phyloP scores from a whole-genome alignment of 1,284 basidiomycete species.

The Papiliotrema flavescens region DNA sequence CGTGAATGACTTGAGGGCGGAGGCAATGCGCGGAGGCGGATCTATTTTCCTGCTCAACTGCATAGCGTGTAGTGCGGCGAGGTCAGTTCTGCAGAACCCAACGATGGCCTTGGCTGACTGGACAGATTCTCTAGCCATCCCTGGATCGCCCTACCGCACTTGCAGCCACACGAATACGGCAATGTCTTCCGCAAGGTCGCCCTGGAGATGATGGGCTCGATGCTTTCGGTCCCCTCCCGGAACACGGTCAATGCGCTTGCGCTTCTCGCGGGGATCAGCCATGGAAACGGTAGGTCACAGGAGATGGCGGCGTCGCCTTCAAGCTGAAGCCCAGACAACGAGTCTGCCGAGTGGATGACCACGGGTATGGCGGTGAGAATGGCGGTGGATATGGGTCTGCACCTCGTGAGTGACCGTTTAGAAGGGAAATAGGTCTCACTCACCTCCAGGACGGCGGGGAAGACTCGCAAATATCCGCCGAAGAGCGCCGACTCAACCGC shows the following conservation, averaged over 20 bases:
- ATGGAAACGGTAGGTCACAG: constrained; percentile 21
- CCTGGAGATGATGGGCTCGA: constrained; percentile 25
- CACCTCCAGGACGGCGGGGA: not conserved
- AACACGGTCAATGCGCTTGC: constrained; percentile 27
- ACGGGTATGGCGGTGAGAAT: constrained; percentile 33
- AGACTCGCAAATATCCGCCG: constrained; percentile 1
- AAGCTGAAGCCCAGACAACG: constrained; percentile 14
- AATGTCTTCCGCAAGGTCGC: constrained; percentile 24
- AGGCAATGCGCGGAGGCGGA: constrained; percentile 16
- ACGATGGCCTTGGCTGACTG: not conserved
- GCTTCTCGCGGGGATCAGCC: constrained; percentile 24
- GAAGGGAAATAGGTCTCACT: not conserved
- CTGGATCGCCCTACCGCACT: constrained; percentile 20
- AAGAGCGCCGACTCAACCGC: constrained; percentile 19
- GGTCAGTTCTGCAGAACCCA: constrained; percentile 7
- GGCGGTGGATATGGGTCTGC: constrained; percentile 28
- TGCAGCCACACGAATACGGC: constrained; percentile 28
- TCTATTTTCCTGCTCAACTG: constrained; percentile 24
- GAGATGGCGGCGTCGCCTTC: not conserved
- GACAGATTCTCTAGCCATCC: constrained; percentile 25
- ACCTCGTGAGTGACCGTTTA: constrained; percentile 7
- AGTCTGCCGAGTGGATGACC: constrained; percentile 32
- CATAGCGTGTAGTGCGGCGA: constrained; percentile 27
- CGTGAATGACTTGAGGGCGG: constrained; percentile 8
- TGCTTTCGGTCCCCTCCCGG: constrained; percentile 26